A percentile compares a stretch with the other conserved stretches of the same genome.
These are phyloP conservation scores for Chytriomyces sp. DNA, from an alignment of 192 early-diverging fungal species.

Conservation along the genomic window DNA sequence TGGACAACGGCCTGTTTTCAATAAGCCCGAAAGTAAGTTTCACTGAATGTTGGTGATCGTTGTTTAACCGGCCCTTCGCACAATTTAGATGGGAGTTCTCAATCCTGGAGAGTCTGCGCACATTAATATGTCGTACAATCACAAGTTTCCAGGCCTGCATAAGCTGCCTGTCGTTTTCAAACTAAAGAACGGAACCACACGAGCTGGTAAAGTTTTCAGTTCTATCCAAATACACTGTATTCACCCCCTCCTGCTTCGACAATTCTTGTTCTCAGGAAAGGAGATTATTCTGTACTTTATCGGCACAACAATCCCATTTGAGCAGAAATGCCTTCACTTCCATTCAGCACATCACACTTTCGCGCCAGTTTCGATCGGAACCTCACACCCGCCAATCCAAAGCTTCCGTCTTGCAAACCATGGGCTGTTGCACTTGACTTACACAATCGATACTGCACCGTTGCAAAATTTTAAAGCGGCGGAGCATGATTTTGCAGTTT, in stretches of 20 bases:
- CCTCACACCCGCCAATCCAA: slow-evolving; percentile 51
- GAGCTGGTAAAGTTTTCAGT: slow-evolving; percentile 32
- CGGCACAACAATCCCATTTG: slow-evolving; percentile 50
- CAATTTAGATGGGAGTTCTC: slow-evolving; percentile 46
- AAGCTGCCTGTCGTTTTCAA: slow-evolving; percentile 59
- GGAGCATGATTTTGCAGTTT: slow-evolving; percentile 50
- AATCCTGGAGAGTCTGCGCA: slow-evolving; percentile 51
- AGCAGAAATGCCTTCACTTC: slow-evolving; percentile 56
- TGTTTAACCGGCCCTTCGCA: neutral
- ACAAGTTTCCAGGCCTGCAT: slow-evolving; percentile 59
- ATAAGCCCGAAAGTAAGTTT: slow-evolving; percentile 53
- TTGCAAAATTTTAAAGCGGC: slow-evolving; percentile 46
- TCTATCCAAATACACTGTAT: neutral
- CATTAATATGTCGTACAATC: slow-evolving; percentile 55
- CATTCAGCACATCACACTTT: slow-evolving; percentile 43
- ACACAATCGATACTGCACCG: slow-evolving; percentile 46
- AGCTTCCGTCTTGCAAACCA: slow-evolving; percentile 47
- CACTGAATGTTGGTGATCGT: slow-evolving; percentile 14
- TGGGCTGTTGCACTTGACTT: slow-evolving; percentile 47
- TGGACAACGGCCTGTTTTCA: slow-evolving; percentile 58
- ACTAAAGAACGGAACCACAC: slow-evolving; percentile 53
- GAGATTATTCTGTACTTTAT: slow-evolving; percentile 54
- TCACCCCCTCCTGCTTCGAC: no score
- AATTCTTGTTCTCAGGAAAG: slow-evolving; percentile 37
- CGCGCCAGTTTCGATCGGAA: slow-evolving; percentile 49